Evolutionary conservation across 306 rosid species (phyloP).

Genomic region (Quillaja saponaria): DNA sequence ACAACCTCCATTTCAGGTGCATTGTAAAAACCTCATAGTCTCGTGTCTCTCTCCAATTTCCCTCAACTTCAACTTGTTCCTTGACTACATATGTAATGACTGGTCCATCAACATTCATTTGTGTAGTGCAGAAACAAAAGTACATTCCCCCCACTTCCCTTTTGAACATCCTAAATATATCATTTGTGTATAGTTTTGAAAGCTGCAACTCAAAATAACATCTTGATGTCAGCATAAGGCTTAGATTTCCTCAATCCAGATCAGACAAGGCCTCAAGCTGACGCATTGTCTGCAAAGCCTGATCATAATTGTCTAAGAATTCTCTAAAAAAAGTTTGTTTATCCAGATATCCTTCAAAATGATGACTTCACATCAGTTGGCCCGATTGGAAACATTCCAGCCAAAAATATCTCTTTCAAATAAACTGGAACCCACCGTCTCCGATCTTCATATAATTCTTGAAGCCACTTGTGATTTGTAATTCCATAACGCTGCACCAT

Average conservation of each 20-base stretch:
- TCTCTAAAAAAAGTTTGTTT: conserved; percentile 48
- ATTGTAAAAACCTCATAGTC: conserved; percentile 62
- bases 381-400: conserved; percentile 54
- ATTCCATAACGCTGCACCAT: conserved; percentile 54
- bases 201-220: conserved; percentile 62
- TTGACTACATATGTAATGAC: conserved; percentile 50
- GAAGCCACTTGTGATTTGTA: conserved; percentile 65
- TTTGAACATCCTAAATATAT: conserved; percentile 48
- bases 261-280: conserved; percentile 67
- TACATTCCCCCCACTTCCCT: conserved; percentile 64
- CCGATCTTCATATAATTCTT: conserved; percentile 55
- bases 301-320: conserved; percentile 57
- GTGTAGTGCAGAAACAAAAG: conserved; percentile 55
- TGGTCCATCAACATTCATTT: conserved; percentile 53
- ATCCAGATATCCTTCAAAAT: conserved; percentile 46
- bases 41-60: conserved; percentile 47
- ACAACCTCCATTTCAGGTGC: conserved; percentile 61
- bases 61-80: conserved; percentile 55
- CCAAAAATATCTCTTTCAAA: conserved; percentile 56
- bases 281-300: conserved; percentile 45
- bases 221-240: conserved; percentile 44
- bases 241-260: conserved; percentile 53
- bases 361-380: conserved; percentile 46
- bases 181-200: conserved; percentile 56
- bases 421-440: conserved; percentile 68